Evolutionary conservation across 2,329 filamentous ascomycete species (phyloP), one percentile per base, ranked within the genome.

Genomic region (Malbranchea zuffiana): DNA sequence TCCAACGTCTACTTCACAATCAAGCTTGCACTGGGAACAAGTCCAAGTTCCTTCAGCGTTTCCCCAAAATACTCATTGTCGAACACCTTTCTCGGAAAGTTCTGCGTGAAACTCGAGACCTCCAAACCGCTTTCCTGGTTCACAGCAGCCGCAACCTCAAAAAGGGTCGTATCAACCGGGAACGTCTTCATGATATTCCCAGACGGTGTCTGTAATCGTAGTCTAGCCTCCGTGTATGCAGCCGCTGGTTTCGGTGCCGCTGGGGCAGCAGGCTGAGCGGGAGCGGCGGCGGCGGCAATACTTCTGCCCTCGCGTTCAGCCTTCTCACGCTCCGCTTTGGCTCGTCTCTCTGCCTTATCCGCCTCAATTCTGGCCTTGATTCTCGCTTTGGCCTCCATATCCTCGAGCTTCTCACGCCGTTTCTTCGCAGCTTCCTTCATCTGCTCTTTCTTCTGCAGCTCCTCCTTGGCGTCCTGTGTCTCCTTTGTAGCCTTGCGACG

Each of bases 361-460:
- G 82, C 87, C 49, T 90, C 87, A 46, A 98, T 94, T 70, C 87
- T 87, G 39, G 85, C 87, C 63, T 86, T 80, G 58, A 95, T 88
- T 23, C 82, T 76, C 61, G 80, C 83, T 68, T 88, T 90, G 7
- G 85, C 88, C 28, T 85, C 84, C 6, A 80, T 60, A 36, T 96
- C 90, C 11, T 81, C 84, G 27, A 74, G 66, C 67, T 95, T 95
- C 66, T 98, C 90, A 52, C 80, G 75, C 37, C 80, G 78, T 68
- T 95, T 95, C 51, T 77, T 75, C 35, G 79, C 79, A 0, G 85
- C 87, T 50, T 94, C 85, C 61, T 95, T 94, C 56, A 95, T 75
- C 56, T 85, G 84, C 64, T 96, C 83, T 58, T 93, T 90, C 52
- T 79, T 80, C 50, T 78, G 69, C 13, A 96, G 69, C 44, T 93